Conservation (phyloP, 306 rosid species). For the Lupinus albus region DNA sequence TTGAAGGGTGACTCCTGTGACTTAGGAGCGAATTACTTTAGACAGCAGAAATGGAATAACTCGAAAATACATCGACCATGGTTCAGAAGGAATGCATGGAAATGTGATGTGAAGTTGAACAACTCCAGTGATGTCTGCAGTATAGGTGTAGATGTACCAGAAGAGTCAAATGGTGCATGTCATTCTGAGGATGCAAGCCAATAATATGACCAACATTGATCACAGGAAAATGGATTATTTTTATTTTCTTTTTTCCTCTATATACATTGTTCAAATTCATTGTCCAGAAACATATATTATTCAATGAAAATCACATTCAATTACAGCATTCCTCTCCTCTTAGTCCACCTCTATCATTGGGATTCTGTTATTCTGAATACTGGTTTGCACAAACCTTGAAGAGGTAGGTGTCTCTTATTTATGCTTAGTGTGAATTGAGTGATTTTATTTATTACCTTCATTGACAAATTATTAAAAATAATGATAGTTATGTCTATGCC, state of each 20-base stretch:
- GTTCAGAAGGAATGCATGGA: conserved; percentile 57
- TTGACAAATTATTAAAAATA: background rate
- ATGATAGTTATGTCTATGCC: conserved; percentile 1
- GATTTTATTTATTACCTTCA: background rate
- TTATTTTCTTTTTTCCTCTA: conserved; percentile 46
- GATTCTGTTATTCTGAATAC: conserved; percentile 42
- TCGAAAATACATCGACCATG: conserved; percentile 62
- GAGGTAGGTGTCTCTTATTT: conserved; percentile 53
- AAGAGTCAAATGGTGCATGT: conserved; percentile 53
- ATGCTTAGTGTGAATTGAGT: conserved; percentile 1
- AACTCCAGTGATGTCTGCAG: conserved; percentile 44
- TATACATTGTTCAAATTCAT: conserved; percentile 66
- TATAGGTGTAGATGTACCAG: conserved; percentile 56
- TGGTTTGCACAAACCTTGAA: conserved; percentile 46
- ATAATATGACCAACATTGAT: conserved; percentile 62
- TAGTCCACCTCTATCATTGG: conserved; percentile 25
- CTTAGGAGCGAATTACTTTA: conserved; percentile 69
- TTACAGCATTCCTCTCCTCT: conserved; percentile 55
- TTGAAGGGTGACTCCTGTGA: conserved; percentile 60
- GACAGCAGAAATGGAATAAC: conserved; percentile 87
- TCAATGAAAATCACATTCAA: conserved; percentile 66
- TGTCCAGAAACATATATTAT: conserved; percentile 51
- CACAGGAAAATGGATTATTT: conserved; percentile 57
- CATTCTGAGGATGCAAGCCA: conserved; percentile 64
- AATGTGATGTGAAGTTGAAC: conserved; percentile 46